Percentiles rank a stretch among this genome's conserved stretches.
phyloP scores from a whole-genome alignment of 306 rosid species.

The Morella rubra region DNA sequence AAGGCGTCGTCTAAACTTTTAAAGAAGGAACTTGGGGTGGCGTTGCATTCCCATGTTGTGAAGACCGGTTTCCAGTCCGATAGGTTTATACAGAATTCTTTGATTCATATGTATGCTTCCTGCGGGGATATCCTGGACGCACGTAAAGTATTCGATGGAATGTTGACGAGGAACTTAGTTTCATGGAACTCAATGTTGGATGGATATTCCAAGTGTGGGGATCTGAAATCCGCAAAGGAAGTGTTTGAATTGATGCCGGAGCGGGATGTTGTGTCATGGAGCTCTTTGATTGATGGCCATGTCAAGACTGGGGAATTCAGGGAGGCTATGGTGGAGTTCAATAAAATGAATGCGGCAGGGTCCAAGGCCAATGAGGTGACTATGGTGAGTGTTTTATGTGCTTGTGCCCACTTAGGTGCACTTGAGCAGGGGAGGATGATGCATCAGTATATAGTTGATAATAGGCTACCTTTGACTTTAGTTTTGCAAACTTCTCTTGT shows the following conservation, averaged over 20 bases:
- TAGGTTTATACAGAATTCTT: slow-evolving; percentile 55
- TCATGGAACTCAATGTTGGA: slow-evolving; percentile 81
- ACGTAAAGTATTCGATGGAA: slow-evolving; percentile 51
- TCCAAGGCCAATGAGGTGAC: slow-evolving; percentile 75
- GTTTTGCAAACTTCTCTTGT: slow-evolving; percentile 69
- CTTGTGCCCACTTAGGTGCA: slow-evolving; percentile 71
- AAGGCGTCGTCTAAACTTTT: slow-evolving; percentile 67
- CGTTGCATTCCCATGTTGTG: slow-evolving; percentile 60
- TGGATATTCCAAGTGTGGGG: slow-evolving; percentile 76
- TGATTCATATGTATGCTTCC: slow-evolving; percentile 76
- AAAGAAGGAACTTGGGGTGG: slow-evolving; percentile 48
- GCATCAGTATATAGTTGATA: slow-evolving; percentile 50
- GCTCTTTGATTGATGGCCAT: slow-evolving; percentile 70
- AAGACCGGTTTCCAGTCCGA: slow-evolving; percentile 57
- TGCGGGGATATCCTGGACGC: slow-evolving; percentile 53
- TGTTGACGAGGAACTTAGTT: slow-evolving; percentile 49
- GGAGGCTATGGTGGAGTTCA: slow-evolving; percentile 61
- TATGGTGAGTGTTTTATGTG: slow-evolving; percentile 75
- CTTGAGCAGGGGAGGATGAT: slow-evolving; percentile 60
- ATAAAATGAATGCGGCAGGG: slow-evolving; percentile 48
- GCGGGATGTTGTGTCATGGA: slow-evolving; percentile 74
- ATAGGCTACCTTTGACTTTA: slow-evolving; percentile 51
- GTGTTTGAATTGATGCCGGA: slow-evolving; percentile 64
- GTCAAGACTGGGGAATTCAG: slow-evolving; percentile 57
- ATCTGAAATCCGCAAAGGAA: slow-evolving; percentile 46